These are phyloP conservation scores for Trametes meyenii DNA, from an alignment of 768 basidiomycete genomes.

Conservation along the genomic window DNA sequence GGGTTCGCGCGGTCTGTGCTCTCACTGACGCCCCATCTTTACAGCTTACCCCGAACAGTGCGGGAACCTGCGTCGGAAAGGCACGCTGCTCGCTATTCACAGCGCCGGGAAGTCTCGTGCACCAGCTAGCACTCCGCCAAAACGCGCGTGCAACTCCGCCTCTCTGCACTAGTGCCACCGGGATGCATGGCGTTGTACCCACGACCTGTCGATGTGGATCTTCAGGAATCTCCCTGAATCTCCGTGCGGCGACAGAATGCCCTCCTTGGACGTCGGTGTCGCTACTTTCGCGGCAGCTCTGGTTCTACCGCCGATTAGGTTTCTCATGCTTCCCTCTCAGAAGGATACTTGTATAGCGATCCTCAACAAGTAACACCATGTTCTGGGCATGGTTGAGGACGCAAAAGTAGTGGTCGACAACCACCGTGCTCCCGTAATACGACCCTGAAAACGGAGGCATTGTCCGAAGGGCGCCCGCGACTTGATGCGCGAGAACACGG, in stretches of 20 bases:
- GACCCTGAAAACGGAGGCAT: too few species aligned
- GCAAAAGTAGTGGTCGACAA: not conserved
- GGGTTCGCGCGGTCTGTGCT: not conserved
- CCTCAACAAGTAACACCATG: not conserved
- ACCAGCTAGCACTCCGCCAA: too few species aligned
- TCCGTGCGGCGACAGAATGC: slow-evolving; percentile 7
- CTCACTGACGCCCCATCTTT: not conserved
- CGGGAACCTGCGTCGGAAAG: not conserved
- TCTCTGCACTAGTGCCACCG: too few species aligned
- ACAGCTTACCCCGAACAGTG: not conserved
- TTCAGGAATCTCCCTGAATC: slow-evolving; percentile 14
- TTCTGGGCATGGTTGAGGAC: not conserved
- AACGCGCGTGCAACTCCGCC: too few species aligned
- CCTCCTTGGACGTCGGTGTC: slow-evolving; percentile 11
- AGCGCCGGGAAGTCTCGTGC: too few species aligned
- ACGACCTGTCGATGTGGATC: slow-evolving; percentile 16
- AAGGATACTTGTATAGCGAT: not conserved
- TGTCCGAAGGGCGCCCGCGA: too few species aligned
- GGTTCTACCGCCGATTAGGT: slow-evolving; percentile 10
- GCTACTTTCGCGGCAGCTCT: slow-evolving; percentile 9
- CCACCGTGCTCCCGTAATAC: too few species aligned
- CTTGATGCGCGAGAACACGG: too few species aligned
- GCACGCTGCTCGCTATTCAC: not conserved
- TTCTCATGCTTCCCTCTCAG: slow-evolving; percentile 10
- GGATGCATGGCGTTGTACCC: not conserved